Conservation (phyloP, 2,329 filamentous ascomycete genomes). For the Phialocephala subalpina region DNA sequence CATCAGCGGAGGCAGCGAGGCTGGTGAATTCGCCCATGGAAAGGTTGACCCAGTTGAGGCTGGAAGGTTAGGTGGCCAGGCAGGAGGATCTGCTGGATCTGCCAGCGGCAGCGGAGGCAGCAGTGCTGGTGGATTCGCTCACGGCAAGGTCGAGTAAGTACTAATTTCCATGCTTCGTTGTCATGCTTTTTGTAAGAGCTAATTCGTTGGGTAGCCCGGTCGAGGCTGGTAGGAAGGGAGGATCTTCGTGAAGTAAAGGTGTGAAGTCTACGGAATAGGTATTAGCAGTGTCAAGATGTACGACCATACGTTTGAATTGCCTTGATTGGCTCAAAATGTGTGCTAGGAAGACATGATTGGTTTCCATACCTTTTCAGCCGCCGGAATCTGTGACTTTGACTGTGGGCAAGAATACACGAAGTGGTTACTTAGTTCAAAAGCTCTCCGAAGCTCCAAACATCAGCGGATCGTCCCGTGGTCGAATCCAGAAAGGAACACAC, state of each 20-base stretch:
- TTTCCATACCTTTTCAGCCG: not conserved
- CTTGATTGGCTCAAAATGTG: too few relatives aligned
- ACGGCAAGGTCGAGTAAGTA: slow-evolving; percentile 8
- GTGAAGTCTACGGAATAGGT: not conserved
- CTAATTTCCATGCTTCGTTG: too few relatives aligned
- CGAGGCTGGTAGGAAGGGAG: slow-evolving; percentile 11
- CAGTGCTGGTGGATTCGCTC: slow-evolving; percentile 13
- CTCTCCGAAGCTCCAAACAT: not conserved
- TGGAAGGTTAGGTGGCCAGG: slow-evolving; percentile 48
- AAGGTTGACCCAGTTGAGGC: slow-evolving; percentile 51
- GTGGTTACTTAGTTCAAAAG: not conserved
- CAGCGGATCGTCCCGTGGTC: not conserved
- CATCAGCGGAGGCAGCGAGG: slow-evolving; percentile 10
- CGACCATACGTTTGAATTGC: not conserved
- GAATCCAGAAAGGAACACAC: not conserved
- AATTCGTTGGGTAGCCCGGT: not conserved
- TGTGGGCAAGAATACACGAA: not conserved
- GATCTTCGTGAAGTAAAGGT: not conserved
- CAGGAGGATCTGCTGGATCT: slow-evolving; percentile 16
- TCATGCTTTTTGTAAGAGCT: too few relatives aligned
- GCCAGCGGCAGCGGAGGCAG: slow-evolving; percentile 13
- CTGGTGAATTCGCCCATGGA: slow-evolving; percentile 34
- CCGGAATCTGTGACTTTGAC: not conserved
- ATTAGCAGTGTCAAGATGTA: not conserved
- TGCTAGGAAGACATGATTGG: not conserved